Evolutionary conservation across 768 basidiomycete genomes (phyloP).

Genomic region (Pleurotus ostreatus): DNA sequence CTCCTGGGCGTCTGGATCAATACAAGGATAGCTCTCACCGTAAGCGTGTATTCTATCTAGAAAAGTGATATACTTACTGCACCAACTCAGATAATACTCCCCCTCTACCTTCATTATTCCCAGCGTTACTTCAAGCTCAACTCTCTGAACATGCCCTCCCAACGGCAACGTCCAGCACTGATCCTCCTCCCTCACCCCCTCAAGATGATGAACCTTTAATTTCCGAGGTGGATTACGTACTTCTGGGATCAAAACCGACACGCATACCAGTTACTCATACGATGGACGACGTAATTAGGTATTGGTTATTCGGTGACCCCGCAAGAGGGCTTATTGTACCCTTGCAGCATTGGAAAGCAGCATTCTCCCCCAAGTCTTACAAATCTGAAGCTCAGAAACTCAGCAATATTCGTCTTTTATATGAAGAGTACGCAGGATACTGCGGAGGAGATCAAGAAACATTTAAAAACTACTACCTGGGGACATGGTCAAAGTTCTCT

Average conservation of each 20-base stretch:
- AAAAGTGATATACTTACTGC: background rate
- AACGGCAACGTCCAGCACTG: background rate
- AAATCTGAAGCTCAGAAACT: slow-evolving; percentile 11
- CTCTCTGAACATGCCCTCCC: background rate
- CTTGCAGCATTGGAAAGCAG: slow-evolving; percentile 11
- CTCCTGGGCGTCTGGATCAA: background rate
- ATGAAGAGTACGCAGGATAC: slow-evolving; percentile 2
- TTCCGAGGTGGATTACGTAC: background rate
- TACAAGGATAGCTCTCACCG: background rate
- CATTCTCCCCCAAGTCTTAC: slow-evolving; percentile 8
- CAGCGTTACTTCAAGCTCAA: background rate
- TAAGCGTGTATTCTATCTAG: background rate
- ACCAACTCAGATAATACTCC: background rate
- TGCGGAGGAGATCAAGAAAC: slow-evolving; percentile 8
- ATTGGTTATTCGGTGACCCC: slow-evolving; percentile 13
- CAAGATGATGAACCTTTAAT: background rate
- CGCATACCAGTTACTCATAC: slow-evolving; percentile 14
- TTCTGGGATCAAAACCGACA: background rate
- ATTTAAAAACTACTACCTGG: slow-evolving; percentile 6
- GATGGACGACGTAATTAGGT: slow-evolving; percentile 15
- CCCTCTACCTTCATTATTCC: background rate
- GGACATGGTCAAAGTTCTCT: slow-evolving; percentile 5
- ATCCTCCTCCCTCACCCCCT: background rate
- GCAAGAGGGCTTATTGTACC: slow-evolving; percentile 12
- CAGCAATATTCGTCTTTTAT: slow-evolving; percentile 4